Conservation (phyloP, 2,329 filamentous ascomycete genomes). For the Mollisiaceae sp. region DNA sequence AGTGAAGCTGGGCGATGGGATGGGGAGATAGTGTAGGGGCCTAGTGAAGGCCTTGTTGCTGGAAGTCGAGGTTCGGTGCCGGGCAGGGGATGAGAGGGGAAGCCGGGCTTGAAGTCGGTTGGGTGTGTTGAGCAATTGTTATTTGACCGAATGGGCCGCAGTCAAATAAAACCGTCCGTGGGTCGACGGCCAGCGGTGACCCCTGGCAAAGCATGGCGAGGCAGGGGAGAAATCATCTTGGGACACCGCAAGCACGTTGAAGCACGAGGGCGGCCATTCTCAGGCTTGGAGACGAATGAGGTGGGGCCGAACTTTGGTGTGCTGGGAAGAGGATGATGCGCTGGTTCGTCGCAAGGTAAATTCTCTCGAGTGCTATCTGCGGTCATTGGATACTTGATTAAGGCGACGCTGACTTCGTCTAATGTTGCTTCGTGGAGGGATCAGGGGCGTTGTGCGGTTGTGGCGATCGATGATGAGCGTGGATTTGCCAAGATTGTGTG, state of each 20-base stretch:
- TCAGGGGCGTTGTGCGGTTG: slow-evolving; percentile 19
- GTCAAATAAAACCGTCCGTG: slow-evolving; percentile 5
- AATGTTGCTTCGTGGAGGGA: slow-evolving; percentile 19
- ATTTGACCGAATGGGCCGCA: slow-evolving; percentile 9
- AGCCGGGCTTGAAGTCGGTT: background rate
- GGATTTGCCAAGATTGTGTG: slow-evolving; percentile 12
- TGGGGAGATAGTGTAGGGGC: background rate
- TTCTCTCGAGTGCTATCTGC: background rate
- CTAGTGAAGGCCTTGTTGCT: background rate
- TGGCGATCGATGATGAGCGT: slow-evolving; percentile 27
- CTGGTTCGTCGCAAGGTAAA: slow-evolving; percentile 14
- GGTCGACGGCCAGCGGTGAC: background rate
- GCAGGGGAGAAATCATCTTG: slow-evolving; percentile 12
- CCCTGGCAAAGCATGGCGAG: slow-evolving; percentile 5
- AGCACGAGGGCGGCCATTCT: slow-evolving; percentile 18
- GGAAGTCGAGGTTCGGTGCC: background rate
- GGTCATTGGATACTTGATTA: background rate
- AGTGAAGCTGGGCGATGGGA: background rate
- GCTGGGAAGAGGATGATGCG: slow-evolving; percentile 9
- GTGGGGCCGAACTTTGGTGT: slow-evolving; percentile 20
- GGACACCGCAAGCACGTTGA: slow-evolving; percentile 28
- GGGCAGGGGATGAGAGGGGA: slow-evolving; percentile 1
- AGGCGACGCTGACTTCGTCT: slow-evolving; percentile 16
- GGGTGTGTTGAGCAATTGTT: background rate
- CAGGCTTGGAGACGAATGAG: slow-evolving; percentile 28